Conservation (phyloP, 306 rosid species). For the Acacia confusa region DNA sequence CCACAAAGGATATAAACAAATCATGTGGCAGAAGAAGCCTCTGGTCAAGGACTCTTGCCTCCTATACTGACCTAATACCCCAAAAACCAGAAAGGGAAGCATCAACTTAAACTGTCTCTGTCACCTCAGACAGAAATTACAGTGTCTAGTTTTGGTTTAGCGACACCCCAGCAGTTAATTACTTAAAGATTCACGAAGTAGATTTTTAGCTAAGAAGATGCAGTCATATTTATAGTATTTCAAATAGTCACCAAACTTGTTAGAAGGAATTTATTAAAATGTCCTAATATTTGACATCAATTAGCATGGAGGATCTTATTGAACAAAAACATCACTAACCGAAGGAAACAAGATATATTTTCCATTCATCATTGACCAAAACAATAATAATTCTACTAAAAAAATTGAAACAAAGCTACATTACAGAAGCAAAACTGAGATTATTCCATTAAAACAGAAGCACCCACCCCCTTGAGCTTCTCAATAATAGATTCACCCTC, state of each 20-base stretch:
- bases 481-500: constrained; percentile 42
- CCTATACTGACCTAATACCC: neutral
- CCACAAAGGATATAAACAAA: neutral
- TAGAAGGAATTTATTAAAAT: neutral
- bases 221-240: neutral
- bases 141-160: neutral
- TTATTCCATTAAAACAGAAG: constrained; percentile 48
- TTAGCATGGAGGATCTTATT: neutral
- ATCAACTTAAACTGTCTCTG: neutral
- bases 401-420: neutral
- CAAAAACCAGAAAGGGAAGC: neutral
- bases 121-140: neutral
- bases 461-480: constrained; percentile 51
- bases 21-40: neutral
- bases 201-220: neutral
- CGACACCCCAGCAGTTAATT: neutral
- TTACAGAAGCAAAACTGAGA: neutral
- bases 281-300: neutral
- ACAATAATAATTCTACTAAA: constrained; percentile 23
- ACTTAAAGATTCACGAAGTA: neutral
- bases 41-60: neutral
- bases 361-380: constrained; percentile 13
- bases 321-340: neutral
- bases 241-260: neutral
- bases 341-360: neutral